phyloP scores from a whole-genome alignment of 305 asterid genomes.

The Fraxinus greggii region DNA sequence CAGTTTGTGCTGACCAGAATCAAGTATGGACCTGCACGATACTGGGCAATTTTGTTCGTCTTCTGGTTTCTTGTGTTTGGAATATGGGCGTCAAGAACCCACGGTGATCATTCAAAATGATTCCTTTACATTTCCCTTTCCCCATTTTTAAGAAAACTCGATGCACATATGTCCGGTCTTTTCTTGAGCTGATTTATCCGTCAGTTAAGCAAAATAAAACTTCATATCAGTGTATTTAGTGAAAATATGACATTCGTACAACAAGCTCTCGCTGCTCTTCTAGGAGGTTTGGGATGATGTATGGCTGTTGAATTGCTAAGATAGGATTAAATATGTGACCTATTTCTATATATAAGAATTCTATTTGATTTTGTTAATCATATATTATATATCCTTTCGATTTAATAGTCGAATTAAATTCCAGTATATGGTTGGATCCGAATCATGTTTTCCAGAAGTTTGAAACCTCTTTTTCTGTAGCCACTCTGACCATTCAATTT shows the following conservation, averaged over 20 bases:
- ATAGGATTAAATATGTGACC: background rate
- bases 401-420: background rate
- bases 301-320: background rate
- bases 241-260: constrained; percentile 2
- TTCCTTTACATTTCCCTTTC: background rate
- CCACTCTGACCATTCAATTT: background rate
- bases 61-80: constrained; percentile 96
- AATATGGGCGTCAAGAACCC: constrained; percentile 92
- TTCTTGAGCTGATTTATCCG: constrained; percentile 15
- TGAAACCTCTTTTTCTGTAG: background rate
- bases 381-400: background rate
- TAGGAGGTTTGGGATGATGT: background rate
- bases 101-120: constrained; percentile 62
- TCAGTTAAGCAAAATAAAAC: constrained; percentile 1
- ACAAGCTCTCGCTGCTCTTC: background rate
- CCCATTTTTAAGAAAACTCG: background rate
- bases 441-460: background rate
- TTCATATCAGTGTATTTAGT: constrained; percentile 33
- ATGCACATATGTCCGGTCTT: constrained; percentile 21
- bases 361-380: background rate
- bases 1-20: constrained; percentile 90
- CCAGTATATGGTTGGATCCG: background rate
- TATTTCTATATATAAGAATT: background rate
- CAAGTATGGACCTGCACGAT: constrained; percentile 89
- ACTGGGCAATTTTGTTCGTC: constrained; percentile 89